Conservation (phyloP, 192 early-diverging fungal species). For the Nowakowskiella sp. region DNA sequence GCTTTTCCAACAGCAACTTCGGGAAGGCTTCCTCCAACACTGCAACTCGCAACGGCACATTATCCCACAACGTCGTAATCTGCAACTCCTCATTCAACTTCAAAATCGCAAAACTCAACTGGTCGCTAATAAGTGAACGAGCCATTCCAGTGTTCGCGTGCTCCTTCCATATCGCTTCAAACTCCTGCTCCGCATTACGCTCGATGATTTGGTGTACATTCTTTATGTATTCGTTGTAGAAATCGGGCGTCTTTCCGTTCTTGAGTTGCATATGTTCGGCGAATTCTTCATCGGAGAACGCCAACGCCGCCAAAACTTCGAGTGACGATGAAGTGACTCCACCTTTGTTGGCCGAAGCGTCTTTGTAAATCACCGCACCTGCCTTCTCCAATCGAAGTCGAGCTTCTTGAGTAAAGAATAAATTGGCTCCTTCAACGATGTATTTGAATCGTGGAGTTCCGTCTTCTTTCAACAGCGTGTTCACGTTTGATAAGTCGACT, state of each 20-base stretch:
- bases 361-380: slow-evolving; percentile 93
- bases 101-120: slow-evolving; percentile 87
- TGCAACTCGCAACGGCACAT: slow-evolving; percentile 68
- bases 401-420: slow-evolving; percentile 98
- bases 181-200: slow-evolving; percentile 88
- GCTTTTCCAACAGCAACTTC: slow-evolving; percentile 77
- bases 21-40: slow-evolving; percentile 90
- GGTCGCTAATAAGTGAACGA: slow-evolving; percentile 80
- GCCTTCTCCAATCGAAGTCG: slow-evolving; percentile 92
- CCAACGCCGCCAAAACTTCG: slow-evolving; percentile 92
- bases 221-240: slow-evolving; percentile 91
- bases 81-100: slow-evolving; percentile 89
- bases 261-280: slow-evolving; percentile 85
- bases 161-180: slow-evolving; percentile 91
- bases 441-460: slow-evolving; percentile 93
- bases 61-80: slow-evolving; percentile 87
- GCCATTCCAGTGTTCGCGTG: slow-evolving; percentile 67
- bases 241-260: slow-evolving; percentile 59
- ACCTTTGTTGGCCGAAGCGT: slow-evolving; percentile 98
- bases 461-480: slow-evolving; percentile 64
- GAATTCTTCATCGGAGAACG: slow-evolving; percentile 89
- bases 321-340: slow-evolving; percentile 97
- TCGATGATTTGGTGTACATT: slow-evolving; percentile 90
- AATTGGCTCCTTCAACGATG: slow-evolving; percentile 97
- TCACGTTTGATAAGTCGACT: slow-evolving; percentile 87